Evolutionary conservation across 1,139 yeast genomes (phyloP), one percentile per base, ranked within the genome.

Genomic region (Kazachstania sp.): DNA sequence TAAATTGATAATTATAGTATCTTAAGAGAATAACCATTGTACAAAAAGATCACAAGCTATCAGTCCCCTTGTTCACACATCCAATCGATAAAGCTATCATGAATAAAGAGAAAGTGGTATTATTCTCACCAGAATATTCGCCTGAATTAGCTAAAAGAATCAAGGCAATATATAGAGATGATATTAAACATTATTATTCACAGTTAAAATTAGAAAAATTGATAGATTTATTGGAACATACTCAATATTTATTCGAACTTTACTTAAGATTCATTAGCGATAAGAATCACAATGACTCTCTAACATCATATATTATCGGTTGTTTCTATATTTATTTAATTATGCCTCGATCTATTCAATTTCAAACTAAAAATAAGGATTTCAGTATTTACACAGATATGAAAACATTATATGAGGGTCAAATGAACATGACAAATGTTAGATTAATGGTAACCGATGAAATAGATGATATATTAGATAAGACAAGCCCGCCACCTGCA

Each of bases 101-200:
- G 43, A 39, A 44, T 8, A 12, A 6, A 9, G 43, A 44, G 16
- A 34, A 37, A 29, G 23, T 44, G 23, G 48, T 44, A n/a, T 41
- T 39, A 37, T 66, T 61, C 52, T 66, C 71, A 3, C 71, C 71
- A 15, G 71, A 68, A 53, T 64, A 65, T 54, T 68, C 71, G 62
- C 64, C 46, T 51, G 51, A 50, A 18, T 39, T 54, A 28, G 32
- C 59, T 18, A 46, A 49, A 32, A 55, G 61, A 38, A 59, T 66
- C 3, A 53, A 54, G 7, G 60, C 60, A 39, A 59, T 64, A 3
- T 66, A 63, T 52, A 51, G 55, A 13, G 60, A 61, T 32, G 65
- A 64, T 46, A 57, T 66, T 28, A 53, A 56, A 41, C 61, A 58
- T 19, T 49, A 53, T 18, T 50, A 52, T 36, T 59, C 61, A 1